Evolutionary conservation across 331 rosid species (phyloP).

Genomic region (Dryas integrifolia): DNA sequence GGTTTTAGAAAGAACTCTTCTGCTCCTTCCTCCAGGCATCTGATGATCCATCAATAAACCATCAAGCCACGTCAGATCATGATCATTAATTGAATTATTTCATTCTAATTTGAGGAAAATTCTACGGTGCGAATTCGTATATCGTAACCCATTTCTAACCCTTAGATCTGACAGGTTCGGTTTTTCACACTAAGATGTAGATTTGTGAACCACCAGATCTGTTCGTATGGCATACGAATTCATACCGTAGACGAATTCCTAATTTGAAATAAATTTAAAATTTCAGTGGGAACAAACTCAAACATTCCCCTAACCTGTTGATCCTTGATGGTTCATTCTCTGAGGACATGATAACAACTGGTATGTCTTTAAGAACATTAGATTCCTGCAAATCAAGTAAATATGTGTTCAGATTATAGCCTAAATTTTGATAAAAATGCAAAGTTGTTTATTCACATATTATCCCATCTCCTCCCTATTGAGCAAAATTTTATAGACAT

Average conservation of each 20-base stretch:
- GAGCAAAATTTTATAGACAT: not conserved
- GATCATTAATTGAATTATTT: not conserved
- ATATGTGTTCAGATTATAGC: not conserved
- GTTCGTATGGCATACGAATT: too few species aligned
- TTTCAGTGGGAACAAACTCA: not conserved
- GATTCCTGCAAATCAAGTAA: conserved; percentile 67
- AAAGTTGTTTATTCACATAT: not conserved
- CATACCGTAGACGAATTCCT: not conserved
- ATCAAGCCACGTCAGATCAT: conserved; percentile 21
- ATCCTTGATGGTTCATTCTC: conserved; percentile 87
- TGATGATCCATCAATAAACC: conserved; percentile 22
- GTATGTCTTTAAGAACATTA: conserved; percentile 75
- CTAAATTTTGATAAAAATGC: not conserved
- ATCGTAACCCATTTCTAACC: too few species aligned
- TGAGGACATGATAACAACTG: conserved; percentile 93
- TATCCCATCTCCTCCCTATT: not conserved
- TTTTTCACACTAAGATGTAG: too few species aligned
- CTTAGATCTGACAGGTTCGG: too few species aligned
- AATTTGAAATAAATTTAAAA: not conserved
- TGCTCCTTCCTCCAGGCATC: conserved; percentile 96
- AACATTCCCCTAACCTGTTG: conserved; percentile 49
- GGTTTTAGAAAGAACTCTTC: conserved; percentile 87
- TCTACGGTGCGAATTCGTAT: too few species aligned
- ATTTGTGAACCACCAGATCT: too few species aligned
- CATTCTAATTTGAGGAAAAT: too few species aligned